Evolutionary conservation across 75 land plant species (phyloP), one percentile per base, ranked within the genome.

Genomic region (Pinus tabuliformis): DNA sequence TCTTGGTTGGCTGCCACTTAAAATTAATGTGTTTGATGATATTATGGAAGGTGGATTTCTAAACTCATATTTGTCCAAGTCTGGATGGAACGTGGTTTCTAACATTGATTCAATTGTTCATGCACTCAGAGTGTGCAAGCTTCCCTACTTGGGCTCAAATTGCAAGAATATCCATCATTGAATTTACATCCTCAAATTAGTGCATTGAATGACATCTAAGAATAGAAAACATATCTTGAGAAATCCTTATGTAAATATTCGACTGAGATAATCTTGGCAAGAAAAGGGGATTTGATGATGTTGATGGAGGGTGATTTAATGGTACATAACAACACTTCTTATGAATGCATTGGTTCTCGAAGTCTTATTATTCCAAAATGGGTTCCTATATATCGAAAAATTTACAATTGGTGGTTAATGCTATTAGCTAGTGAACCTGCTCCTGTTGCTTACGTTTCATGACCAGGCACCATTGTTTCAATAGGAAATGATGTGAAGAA

Each of bases 1-100:
- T 58, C 70, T 76, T 49, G 70, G 80, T 68, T 94, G 97, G 97
- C 99, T 95, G 18, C 83, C 90, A 56, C 81, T 85, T 76, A 96
- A 96, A 76, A 73, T 89, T 57, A 74, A 56, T 78, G 73, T 85
- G 56, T 72, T 84, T 22, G 83, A 79, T 21, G 72, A 78, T 18
- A 75, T 78, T 37, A 71, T 58, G 54, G 91, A 83, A 56, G 56
- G 52, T 16, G 62, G 52, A 59, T 20, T 39, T 18, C 59, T 78
- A 2, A 66, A 68, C 16, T 56, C 37, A 65, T 70, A 65, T 66
- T 73, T 92, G 57, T 96, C 98, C 28, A 75, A 58, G 36, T 42
- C 76, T 58, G 94, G 88, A 22, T 95, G 98, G 98, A 91, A 91
- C 62, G 85, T 85, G 36, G 71, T 77, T 49, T 73, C 56, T 26